Evolutionary conservation across 2,329 filamentous ascomycete genomes (phyloP).

Genomic region (Xylariaceae sp.): DNA sequence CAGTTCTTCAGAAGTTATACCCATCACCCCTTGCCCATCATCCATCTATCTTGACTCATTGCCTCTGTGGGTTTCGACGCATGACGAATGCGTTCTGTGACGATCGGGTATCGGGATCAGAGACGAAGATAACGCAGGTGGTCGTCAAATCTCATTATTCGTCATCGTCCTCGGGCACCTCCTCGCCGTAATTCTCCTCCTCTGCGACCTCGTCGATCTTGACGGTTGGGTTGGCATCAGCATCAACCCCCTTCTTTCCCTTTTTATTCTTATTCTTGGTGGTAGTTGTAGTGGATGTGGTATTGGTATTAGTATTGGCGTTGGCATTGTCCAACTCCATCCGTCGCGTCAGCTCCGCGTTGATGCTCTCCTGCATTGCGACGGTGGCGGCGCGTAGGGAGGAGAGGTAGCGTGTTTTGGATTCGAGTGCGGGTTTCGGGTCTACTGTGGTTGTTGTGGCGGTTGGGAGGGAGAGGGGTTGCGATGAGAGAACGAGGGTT

Average conservation of each 20-base stretch:
- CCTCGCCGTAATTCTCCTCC: slow-evolving; percentile 82
- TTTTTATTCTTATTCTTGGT: slow-evolving; percentile 9
- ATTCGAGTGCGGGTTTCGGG: slow-evolving; percentile 4
- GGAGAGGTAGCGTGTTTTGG: slow-evolving; percentile 54
- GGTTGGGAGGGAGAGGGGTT: slow-evolving; percentile 27
- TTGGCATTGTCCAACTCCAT: slow-evolving; percentile 68
- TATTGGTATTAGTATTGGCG: slow-evolving; percentile 24
- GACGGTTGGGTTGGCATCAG: no score
- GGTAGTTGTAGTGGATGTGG: not conserved
- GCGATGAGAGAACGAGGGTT: slow-evolving; percentile 38
- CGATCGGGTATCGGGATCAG: not conserved
- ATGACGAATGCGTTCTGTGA: not conserved
- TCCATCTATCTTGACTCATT: no score
- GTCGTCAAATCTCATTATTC: slow-evolving; percentile 2
- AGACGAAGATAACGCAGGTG: slow-evolving; percentile 5
- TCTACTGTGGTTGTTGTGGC: not conserved
- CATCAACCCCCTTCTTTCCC: slow-evolving; percentile 19
- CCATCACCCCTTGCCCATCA: no score
- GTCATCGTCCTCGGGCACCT: slow-evolving; percentile 61
- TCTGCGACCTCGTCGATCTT: slow-evolving; percentile 57
- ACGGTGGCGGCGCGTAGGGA: slow-evolving; percentile 52
- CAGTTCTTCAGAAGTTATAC: no score
- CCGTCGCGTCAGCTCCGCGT: slow-evolving; percentile 63
- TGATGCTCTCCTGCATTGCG: slow-evolving; percentile 60
- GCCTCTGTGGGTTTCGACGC: no score